These are phyloP conservation scores for Sclerotinia minor DNA, from an alignment of 2,329 filamentous ascomycete species.

Conservation along the genomic window DNA sequence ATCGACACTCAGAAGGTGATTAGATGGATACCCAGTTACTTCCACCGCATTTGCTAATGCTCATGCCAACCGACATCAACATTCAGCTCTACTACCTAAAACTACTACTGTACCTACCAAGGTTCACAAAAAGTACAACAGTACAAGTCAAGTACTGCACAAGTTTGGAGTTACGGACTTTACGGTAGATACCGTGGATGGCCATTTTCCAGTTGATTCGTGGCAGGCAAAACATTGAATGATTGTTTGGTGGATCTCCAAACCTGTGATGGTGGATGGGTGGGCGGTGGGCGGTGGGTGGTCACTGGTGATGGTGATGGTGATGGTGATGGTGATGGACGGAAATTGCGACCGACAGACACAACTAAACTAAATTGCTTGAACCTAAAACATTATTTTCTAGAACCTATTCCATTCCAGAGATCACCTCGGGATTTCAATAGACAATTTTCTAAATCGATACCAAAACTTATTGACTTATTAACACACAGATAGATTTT, in stretches of 20 bases:
- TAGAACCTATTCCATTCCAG: background rate
- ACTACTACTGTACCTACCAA: background rate
- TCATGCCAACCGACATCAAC: conserved; percentile 4
- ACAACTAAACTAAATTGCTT: background rate
- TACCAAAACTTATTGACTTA: background rate
- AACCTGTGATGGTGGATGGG: background rate
- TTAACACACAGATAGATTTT: background rate
- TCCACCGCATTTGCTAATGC: conserved; percentile 14
- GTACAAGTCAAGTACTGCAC: background rate
- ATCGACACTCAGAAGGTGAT: background rate
- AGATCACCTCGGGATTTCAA: background rate
- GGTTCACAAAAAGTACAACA: background rate
- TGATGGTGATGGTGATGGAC: background rate
- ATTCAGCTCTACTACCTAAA: conserved; percentile 15
- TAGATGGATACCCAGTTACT: background rate
- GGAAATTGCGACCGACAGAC: conserved; percentile 2
- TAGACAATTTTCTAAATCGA: conserved; percentile 3
- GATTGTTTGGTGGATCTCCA: conserved; percentile 1
- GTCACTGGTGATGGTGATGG: too few species aligned
- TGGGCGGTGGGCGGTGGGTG: too few species aligned
- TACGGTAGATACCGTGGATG: background rate
- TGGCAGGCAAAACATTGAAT: background rate
- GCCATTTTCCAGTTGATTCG: background rate
- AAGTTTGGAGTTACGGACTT: too few species aligned
- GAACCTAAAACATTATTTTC: background rate